Evolutionary conservation across 306 rosid species (phyloP).

Genomic region (Cicer cuneatum): DNA sequence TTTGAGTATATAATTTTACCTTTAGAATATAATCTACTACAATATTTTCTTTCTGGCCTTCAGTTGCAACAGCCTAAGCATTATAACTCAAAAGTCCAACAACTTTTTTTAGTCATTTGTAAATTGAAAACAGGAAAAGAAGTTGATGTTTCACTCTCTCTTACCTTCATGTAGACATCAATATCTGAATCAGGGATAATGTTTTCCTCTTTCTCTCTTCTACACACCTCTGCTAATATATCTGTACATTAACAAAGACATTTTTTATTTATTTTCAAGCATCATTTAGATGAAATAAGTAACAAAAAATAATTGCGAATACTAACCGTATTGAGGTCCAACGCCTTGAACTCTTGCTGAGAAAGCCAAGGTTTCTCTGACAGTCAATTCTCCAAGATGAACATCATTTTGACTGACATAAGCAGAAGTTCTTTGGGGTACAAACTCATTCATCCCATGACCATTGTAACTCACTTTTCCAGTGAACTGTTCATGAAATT

Average conservation of each 20-base stretch:
- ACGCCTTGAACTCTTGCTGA: conserved; percentile 82
- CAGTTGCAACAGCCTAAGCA: conserved; percentile 64
- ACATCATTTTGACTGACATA: conserved; percentile 77
- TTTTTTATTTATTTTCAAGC: not conserved
- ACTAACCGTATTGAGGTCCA: conserved; percentile 67
- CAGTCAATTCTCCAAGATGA: conserved; percentile 73
- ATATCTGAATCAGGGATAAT: conserved; percentile 69
- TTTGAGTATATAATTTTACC: conserved; percentile 47
- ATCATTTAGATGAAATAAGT: conserved; percentile 5
- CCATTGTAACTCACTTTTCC: conserved; percentile 73
- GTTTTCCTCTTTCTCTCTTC: conserved; percentile 69
- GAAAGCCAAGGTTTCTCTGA: conserved; percentile 77
- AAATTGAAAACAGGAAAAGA: not conserved
- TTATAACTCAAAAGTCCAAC: conserved; percentile 26
- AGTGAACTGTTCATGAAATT: conserved; percentile 47
- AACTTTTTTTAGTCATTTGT: not conserved
- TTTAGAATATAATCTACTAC: conserved; percentile 69
- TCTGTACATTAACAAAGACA: conserved; percentile 44
- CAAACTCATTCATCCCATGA: conserved; percentile 74
- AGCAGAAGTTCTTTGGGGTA: conserved; percentile 71
- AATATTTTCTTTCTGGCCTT: conserved; percentile 66
- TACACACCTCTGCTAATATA: conserved; percentile 64
- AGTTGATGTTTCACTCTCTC: not conserved
- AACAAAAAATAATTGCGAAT: not conserved
- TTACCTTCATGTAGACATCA: conserved; percentile 75